A percentile compares a stretch with the other conserved stretches of the same genome.
Conservation (phyloP, 148 eudicot species). For the Tetragonia tetragonoides region DNA sequence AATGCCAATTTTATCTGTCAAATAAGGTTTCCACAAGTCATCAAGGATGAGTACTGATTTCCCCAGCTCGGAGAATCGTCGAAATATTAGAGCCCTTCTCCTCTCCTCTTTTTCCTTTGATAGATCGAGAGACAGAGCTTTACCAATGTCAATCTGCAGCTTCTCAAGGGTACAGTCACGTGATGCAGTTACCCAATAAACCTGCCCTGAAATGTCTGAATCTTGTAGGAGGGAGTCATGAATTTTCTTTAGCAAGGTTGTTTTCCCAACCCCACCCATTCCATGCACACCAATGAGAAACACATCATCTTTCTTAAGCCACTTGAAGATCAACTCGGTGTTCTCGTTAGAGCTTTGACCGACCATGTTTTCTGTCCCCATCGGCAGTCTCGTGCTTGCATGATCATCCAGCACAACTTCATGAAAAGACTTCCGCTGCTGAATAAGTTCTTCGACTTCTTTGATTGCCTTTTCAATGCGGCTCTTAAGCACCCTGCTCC, state of each 20-base stretch:
- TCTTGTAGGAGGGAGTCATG: not conserved
- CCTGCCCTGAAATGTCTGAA: not conserved
- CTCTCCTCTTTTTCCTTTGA: not conserved
- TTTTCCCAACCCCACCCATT: conserved; percentile 26
- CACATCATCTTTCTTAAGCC: conserved; percentile 1
- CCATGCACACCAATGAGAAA: conserved; percentile 16
- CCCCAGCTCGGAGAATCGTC: not conserved
- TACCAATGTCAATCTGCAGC: conserved; percentile 15
- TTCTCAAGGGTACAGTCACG: not conserved
- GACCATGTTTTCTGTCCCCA: not conserved
- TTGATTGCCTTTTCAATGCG: not conserved
- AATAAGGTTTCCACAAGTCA: conserved; percentile 20
- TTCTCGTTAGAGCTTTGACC: not conserved
- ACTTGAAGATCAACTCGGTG: not conserved
- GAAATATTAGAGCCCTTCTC: conserved; percentile 6
- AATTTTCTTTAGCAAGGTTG: conserved; percentile 8
- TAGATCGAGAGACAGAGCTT: conserved; percentile 6
- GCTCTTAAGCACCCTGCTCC: not conserved
- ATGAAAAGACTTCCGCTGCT: not conserved
- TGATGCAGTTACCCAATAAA: conserved; percentile 3
- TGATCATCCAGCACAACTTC: not conserved
- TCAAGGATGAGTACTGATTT: conserved; percentile 16
- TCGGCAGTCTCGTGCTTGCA: not conserved
- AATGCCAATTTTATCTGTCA: conserved; percentile 9
- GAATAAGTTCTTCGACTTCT: not conserved